A percentile compares a stretch with the other conserved stretches of the same genome.
Conservation (phyloP, 805 yeast genomes). For the Yamadazyma laniorum region DNA sequence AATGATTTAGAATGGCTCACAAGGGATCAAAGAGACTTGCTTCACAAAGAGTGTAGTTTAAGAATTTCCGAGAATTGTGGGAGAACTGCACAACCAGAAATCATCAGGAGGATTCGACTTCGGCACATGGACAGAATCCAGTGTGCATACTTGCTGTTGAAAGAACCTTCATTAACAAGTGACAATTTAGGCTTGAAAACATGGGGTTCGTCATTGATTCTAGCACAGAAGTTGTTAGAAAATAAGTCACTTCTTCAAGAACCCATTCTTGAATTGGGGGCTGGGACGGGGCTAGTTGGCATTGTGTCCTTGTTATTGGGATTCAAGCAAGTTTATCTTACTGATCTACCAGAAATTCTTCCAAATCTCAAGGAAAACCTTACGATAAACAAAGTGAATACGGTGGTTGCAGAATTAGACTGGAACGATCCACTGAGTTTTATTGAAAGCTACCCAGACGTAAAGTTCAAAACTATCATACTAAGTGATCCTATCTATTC, state of each 20-base stretch:
- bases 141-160: constrained; percentile 35
- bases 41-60: constrained; percentile 57
- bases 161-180: constrained; percentile 82
- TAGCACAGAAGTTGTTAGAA: constrained; percentile 53
- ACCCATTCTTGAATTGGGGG: constrained; percentile 72
- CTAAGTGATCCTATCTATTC: constrained; percentile 91
- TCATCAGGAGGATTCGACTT: constrained; percentile 57
- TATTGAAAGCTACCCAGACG: constrained; percentile 21
- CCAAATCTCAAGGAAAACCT: constrained; percentile 65
- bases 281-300: constrained; percentile 94
- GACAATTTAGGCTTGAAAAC: constrained; percentile 91
- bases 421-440: constrained; percentile 67
- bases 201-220: constrained; percentile 87
- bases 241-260: constrained; percentile 18
- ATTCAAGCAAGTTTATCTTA: constrained; percentile 44
- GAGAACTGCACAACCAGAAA: constrained; percentile 74
- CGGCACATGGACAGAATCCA: constrained; percentile 29
- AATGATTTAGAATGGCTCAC: constrained; percentile 49
- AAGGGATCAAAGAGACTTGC: constrained; percentile 30
- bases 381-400: constrained; percentile 42
- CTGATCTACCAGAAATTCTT: constrained; percentile 79
- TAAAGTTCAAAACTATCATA: constrained; percentile 56
- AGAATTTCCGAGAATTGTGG: constrained; percentile 83
- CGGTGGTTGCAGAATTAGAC: constrained; percentile 58
- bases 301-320: constrained; percentile 62